Conservation (phyloP, 352 stramenopile genomes). For the Phytophthora cactorum region DNA sequence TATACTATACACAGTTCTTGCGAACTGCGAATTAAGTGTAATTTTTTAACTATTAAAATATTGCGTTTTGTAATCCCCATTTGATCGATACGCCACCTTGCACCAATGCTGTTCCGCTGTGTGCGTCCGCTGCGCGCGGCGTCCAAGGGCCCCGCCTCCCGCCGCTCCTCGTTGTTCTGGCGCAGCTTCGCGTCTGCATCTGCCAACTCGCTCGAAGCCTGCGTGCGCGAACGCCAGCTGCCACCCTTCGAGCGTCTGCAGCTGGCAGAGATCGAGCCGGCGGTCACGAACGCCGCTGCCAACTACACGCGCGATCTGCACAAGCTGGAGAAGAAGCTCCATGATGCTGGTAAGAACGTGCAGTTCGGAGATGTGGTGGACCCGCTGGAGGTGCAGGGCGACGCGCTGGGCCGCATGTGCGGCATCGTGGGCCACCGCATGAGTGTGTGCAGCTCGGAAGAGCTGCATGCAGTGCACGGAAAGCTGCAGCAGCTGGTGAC, state of each 20-base stretch:
- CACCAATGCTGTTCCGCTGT: too few relatives aligned
- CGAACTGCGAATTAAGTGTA: too few relatives aligned
- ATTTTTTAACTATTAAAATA: too few relatives aligned
- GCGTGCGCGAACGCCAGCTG: constrained; percentile 61
- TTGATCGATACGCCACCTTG: too few relatives aligned
- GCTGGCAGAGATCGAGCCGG: constrained; percentile 65
- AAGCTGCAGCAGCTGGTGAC: constrained; percentile 94
- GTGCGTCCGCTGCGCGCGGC: too few relatives aligned
- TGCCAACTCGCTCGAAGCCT: constrained; percentile 61
- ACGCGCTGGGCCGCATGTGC: constrained; percentile 93
- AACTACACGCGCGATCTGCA: constrained; percentile 59
- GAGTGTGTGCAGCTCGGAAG: constrained; percentile 96
- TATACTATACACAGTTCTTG: too few relatives aligned
- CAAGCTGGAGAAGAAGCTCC: constrained; percentile 50
- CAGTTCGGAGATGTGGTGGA: constrained; percentile 92
- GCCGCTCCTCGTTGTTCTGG: constrained; percentile 25
- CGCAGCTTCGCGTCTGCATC: constrained; percentile 21
- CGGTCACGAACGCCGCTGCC: constrained; percentile 56
- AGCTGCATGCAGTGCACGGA: constrained; percentile 94
- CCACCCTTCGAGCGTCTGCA: constrained; percentile 73
- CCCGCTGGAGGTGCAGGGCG: constrained; percentile 91
- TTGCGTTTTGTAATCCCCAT: too few relatives aligned
- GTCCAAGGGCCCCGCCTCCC: not conserved
- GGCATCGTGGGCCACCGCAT: constrained; percentile 97
- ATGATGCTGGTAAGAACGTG: constrained; percentile 28